Conservation (phyloP, 139 green algal genomes). For the Ulvella scutata region DNA sequence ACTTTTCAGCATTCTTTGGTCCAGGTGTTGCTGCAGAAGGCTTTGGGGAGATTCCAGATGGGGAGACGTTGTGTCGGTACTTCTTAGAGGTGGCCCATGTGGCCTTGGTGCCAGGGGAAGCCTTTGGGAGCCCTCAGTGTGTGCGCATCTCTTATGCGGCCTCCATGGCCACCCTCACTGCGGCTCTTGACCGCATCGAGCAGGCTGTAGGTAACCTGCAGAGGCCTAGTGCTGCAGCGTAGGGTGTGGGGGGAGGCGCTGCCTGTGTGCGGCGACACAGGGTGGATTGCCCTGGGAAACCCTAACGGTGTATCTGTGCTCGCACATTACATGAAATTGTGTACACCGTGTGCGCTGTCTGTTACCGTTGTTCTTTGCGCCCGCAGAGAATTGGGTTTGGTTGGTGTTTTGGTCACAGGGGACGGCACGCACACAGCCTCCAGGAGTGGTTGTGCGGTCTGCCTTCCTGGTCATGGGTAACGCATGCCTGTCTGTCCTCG, state of each 20-base stretch:
- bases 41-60: slow-evolving; percentile 62
- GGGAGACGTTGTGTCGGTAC: slow-evolving; percentile 70
- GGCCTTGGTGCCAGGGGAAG: slow-evolving; percentile 83
- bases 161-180: slow-evolving; percentile 50
- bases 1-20: slow-evolving; percentile 64
- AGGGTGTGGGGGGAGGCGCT: background rate
- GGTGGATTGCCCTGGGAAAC: background rate
- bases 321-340: background rate
- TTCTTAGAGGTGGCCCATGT: slow-evolving; percentile 59
- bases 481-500: no score
- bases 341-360: no score
- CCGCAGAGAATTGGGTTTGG: no score
- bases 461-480: no score
- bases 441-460: no score
- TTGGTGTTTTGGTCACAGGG: no score
- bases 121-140: slow-evolving; percentile 76
- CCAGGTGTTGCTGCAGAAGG: slow-evolving; percentile 28
- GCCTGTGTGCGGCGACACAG: background rate
- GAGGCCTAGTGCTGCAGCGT: no score
- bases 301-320: no score
- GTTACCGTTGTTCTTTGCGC: no score
- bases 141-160: slow-evolving; percentile 91
- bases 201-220: slow-evolving; percentile 29
- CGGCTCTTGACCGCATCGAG: slow-evolving; percentile 61
- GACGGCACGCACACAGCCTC: no score